Conservation (phyloP, 768 basidiomycete genomes). For the Tubosaeta brunneosetosa region DNA sequence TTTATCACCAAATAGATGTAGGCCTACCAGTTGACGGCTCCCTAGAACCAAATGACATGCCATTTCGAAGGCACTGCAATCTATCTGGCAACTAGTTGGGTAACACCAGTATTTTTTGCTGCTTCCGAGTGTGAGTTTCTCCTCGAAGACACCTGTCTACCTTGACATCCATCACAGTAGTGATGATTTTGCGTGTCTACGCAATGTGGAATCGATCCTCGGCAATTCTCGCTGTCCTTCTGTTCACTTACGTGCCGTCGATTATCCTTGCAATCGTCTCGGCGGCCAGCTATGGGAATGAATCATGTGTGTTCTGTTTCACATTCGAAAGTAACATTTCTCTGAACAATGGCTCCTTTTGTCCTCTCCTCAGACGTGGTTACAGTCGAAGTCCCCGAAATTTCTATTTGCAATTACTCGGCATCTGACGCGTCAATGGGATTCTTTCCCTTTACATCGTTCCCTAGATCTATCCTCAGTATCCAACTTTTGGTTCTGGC, state of each 20-base stretch:
- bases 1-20: not conserved
- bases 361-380: not conserved
- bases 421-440: not conserved
- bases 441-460: not conserved
- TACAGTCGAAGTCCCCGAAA: not conserved
- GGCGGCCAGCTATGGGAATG: not conserved
- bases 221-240: not conserved
- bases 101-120: not conserved
- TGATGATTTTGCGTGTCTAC: not conserved
- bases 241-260: not conserved
- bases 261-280: not conserved
- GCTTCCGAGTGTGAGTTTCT: slow-evolving; percentile 3
- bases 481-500: not conserved
- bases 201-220: not conserved
- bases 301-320: not conserved
- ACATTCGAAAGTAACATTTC: no score
- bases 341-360: not conserved
- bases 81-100: not conserved
- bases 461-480: not conserved
- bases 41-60: no score
- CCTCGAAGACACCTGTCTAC: no score
- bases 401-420: not conserved
- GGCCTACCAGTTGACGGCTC: not conserved
- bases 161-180: not conserved
- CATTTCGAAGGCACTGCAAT: not conserved